Evolutionary conservation across 228 moss, liverwort and hornwort genomes (phyloP).

Genomic region (Sphagnum magellanicum): DNA sequence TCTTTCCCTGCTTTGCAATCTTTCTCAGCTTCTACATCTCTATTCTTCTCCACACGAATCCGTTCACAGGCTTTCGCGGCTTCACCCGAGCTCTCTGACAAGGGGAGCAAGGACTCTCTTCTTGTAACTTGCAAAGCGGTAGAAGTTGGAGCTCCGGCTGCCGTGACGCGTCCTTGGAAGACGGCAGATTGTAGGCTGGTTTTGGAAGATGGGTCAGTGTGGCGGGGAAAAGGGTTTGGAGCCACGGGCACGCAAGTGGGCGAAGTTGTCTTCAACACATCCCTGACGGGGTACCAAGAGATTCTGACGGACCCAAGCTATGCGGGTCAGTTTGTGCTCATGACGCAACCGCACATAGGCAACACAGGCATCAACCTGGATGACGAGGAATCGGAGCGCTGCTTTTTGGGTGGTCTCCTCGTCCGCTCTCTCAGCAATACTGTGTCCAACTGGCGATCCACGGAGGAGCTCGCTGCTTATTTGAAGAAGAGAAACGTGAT

Average conservation of each 20-base stretch:
- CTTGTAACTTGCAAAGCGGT: too few relatives aligned
- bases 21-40: too few relatives aligned
- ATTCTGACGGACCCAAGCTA: constrained; percentile 98
- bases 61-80: too few relatives aligned
- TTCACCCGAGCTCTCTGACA: too few relatives aligned
- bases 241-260: constrained; percentile 91
- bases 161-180: constrained; percentile 74
- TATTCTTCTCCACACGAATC: too few relatives aligned
- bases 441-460: constrained; percentile 91
- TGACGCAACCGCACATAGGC: constrained; percentile 98
- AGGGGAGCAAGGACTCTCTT: too few relatives aligned
- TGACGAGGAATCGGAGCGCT: constrained; percentile 86
- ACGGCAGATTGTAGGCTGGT: constrained; percentile 80
- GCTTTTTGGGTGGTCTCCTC: constrained; percentile 77
- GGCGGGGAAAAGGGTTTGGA: constrained; percentile 89
- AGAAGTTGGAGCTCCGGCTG: not conserved
- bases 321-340: constrained; percentile 95
- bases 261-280: constrained; percentile 98
- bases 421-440: constrained; percentile 65
- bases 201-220: constrained; percentile 87
- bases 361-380: constrained; percentile 85
- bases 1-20: too few relatives aligned
- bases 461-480: constrained; percentile 70
- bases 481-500: constrained; percentile 77
- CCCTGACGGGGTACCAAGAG: constrained; percentile 98